These are phyloP conservation scores for Aspergillus calidoustus DNA, from an alignment of 2,329 filamentous ascomycete species.

Conservation along the genomic window DNA sequence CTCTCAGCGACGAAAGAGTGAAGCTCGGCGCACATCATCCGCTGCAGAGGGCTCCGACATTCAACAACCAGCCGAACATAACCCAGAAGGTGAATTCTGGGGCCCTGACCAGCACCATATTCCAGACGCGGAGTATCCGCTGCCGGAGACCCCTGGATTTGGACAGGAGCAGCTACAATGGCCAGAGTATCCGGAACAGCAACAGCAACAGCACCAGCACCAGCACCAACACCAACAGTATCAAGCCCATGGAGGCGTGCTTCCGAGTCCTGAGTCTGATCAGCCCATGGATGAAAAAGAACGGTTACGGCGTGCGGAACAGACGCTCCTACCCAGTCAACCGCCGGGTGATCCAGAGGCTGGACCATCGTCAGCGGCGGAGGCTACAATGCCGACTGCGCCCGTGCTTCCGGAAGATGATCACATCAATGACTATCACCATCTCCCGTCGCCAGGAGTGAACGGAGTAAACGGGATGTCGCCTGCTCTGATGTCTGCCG, in stretches of 20 bases:
- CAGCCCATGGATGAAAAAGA: constrained; percentile 79
- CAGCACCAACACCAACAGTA: constrained; percentile 29
- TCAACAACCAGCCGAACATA: constrained; percentile 27
- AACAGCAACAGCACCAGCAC: constrained; percentile 30
- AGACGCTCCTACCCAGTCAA: constrained; percentile 78
- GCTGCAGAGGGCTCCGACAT: constrained; percentile 35
- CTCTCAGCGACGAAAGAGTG: constrained; percentile 59
- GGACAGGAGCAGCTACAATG: constrained; percentile 30
- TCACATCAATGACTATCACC: constrained; percentile 55
- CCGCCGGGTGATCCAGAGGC: constrained; percentile 60
- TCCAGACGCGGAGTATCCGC: constrained; percentile 26
- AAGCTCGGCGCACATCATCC: constrained; percentile 41
- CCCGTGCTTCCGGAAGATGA: constrained; percentile 54
- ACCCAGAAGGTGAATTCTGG: constrained; percentile 36
- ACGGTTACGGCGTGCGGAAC: constrained; percentile 75
- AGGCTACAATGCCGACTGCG: constrained; percentile 47
- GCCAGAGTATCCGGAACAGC: constrained; percentile 35
- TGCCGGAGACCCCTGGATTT: constrained; percentile 33
- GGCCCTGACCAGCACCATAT: constrained; percentile 27
- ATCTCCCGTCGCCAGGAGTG: constrained; percentile 30
- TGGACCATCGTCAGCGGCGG: constrained; percentile 48
- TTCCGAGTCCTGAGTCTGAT: constrained; percentile 58
- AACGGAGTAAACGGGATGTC: constrained; percentile 27
- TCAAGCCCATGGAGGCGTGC: constrained; percentile 29
- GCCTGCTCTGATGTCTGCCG: constrained; percentile 33